Evolutionary conservation across 2,329 filamentous ascomycete genomes (phyloP).

Genomic region (Ascochyta clinopodiicola): DNA sequence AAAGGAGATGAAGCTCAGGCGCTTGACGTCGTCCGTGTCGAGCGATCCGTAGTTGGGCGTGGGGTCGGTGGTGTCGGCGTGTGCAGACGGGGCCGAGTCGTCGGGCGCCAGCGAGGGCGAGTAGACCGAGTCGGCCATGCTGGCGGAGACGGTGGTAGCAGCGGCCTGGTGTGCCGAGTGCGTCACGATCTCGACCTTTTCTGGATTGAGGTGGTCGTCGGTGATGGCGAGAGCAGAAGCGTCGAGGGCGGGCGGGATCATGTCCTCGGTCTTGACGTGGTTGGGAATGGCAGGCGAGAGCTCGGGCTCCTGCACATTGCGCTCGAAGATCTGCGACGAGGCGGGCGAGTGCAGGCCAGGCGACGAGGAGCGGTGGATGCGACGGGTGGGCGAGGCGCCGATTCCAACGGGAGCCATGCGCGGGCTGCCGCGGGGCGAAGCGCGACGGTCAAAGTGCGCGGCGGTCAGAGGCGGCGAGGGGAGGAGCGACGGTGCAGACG

Average conservation of each 20-base stretch:
- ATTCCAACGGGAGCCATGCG: slow-evolving; percentile 42
- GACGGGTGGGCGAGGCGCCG: slow-evolving; percentile 67
- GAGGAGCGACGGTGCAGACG: slow-evolving; percentile 32
- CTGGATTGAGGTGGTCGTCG: slow-evolving; percentile 81
- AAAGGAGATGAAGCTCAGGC: slow-evolving; percentile 94
- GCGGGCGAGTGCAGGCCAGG: slow-evolving; percentile 82
- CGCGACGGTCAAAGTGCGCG: slow-evolving; percentile 35
- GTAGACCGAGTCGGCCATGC: slow-evolving; percentile 44
- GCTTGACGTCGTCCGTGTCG: slow-evolving; percentile 78
- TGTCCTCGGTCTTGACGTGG: slow-evolving; percentile 92
- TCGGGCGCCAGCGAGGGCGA: slow-evolving; percentile 43
- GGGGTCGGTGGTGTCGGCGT: slow-evolving; percentile 37
- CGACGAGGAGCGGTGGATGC: slow-evolving; percentile 69
- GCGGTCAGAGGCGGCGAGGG: slow-evolving; percentile 42
- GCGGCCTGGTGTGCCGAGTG: slow-evolving; percentile 84
- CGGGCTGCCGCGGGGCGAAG: slow-evolving; percentile 47
- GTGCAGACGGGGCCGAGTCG: slow-evolving; percentile 32
- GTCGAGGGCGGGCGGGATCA: slow-evolving; percentile 89
- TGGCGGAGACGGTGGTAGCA: slow-evolving; percentile 63
- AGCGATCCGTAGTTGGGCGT: slow-evolving; percentile 77
- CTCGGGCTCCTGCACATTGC: slow-evolving; percentile 80
- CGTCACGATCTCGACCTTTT: slow-evolving; percentile 91
- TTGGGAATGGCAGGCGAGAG: slow-evolving; percentile 86
- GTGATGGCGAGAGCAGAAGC: slow-evolving; percentile 93
- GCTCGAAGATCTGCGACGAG: slow-evolving; percentile 83